Evolutionary conservation across 148 eudicot genomes (phyloP).

Genomic region (Nepenthes gracilis): DNA sequence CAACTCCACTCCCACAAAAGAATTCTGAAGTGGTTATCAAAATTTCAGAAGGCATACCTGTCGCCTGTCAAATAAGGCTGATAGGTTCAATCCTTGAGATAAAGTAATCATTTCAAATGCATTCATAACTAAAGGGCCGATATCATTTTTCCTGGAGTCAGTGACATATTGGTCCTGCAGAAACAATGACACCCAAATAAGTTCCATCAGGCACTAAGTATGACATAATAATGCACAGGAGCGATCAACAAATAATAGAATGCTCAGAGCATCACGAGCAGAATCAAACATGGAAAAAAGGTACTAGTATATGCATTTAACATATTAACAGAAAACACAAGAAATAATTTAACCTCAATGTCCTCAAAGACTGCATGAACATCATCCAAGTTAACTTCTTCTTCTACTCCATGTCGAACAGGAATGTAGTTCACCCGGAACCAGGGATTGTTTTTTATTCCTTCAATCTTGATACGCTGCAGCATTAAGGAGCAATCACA

Average conservation of each 20-base stretch:
- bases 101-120: conserved; percentile 99
- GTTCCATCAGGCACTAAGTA: background rate
- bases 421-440: conserved; percentile 54
- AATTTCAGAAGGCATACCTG: conserved; percentile 43
- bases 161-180: conserved; percentile 74
- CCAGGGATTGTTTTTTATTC: conserved; percentile 75
- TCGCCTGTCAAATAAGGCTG: conserved; percentile 89
- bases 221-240: background rate
- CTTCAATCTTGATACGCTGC: conserved; percentile 83
- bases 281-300: background rate
- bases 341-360: conserved; percentile 51
- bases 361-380: conserved; percentile 84
- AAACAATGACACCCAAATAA: conserved; percentile 4
- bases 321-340: background rate
- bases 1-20: background rate
- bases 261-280: too few relatives aligned
- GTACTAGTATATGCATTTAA: background rate
- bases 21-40: background rate
- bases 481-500: conserved; percentile 9
- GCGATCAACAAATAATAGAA: too few relatives aligned
- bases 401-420: conserved; percentile 52
- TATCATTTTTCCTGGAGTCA: conserved; percentile 34
- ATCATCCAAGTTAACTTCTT: conserved; percentile 83
- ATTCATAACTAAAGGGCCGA: conserved; percentile 86
- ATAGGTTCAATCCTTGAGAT: conserved; percentile 90